Evolutionary conservation across 257 asterid species (phyloP).

Genomic region (Orobanche coerulescens): DNA sequence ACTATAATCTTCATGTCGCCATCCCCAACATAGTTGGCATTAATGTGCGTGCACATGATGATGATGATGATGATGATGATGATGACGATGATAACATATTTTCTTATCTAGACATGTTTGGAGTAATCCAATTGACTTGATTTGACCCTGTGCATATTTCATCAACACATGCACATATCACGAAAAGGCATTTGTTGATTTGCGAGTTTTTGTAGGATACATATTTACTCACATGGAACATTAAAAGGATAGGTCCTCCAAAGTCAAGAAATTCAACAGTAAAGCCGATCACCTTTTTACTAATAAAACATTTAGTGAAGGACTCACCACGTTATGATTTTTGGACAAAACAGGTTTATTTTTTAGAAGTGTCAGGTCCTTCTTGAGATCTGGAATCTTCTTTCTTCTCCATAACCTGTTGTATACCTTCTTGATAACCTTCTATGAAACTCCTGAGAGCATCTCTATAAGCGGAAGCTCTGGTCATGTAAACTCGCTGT

Average conservation of each 20-base stretch:
- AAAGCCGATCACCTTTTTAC: neutral
- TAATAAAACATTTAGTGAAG: neutral
- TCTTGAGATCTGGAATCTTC: conserved; percentile 34
- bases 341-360: neutral
- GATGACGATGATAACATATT: no score
- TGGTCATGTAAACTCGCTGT: conserved; percentile 86
- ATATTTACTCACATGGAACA: no score
- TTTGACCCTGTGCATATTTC: no score
- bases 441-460: conserved; percentile 76
- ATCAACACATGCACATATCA: no score
- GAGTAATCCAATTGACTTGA: no score
- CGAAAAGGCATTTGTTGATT: no score
- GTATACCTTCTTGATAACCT: conserved; percentile 95
- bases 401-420: conserved; percentile 64
- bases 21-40: no score
- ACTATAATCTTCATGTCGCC: no score
- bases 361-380: conserved; percentile 31
- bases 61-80: no score
- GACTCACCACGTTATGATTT: neutral
- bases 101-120: no score
- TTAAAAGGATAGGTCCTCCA: neutral
- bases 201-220: no score
- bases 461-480: conserved; percentile 87
- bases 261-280: neutral
- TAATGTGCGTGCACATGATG: no score